Percentiles rank a stretch among this genome's conserved stretches.
phyloP scores from a whole-genome alignment of 2,329 filamentous ascomycete species.

The Colletotrichum sp. region DNA sequence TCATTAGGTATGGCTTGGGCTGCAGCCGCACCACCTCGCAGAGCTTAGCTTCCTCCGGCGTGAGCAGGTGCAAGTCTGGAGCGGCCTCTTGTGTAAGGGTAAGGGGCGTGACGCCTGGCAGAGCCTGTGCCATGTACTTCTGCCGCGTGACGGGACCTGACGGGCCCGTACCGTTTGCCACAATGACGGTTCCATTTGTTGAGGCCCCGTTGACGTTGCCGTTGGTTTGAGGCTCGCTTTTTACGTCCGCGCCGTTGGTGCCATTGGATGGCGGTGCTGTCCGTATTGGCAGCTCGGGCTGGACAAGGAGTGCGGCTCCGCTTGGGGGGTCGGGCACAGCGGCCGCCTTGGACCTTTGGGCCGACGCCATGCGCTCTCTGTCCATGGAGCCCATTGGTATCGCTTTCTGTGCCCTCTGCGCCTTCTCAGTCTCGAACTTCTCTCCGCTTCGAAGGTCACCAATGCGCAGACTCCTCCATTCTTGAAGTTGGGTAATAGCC shows the following conservation, averaged over 20 bases:
- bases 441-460: conserved; percentile 85
- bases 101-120: conserved; percentile 68
- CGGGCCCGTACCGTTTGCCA: conserved; percentile 38
- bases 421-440: conserved; percentile 92
- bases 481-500: conserved; percentile 88
- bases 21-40: conserved; percentile 85
- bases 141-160: conserved; percentile 43
- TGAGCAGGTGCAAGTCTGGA: conserved; percentile 84
- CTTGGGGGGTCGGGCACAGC: conserved; percentile 70
- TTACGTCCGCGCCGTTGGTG: conserved; percentile 46
- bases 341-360: conserved; percentile 71
- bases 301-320: conserved; percentile 77
- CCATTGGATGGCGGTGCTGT: conserved; percentile 39
- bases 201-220: conserved; percentile 54
- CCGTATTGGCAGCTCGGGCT: conserved; percentile 76
- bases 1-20: conserved; percentile 92
- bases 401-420: conserved; percentile 71
- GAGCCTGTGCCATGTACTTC: conserved; percentile 59
- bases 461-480: conserved; percentile 88
- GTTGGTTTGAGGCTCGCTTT: conserved; percentile 59
- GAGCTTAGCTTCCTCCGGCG: conserved; percentile 81
- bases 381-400: conserved; percentile 83
- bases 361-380: conserved; percentile 75
- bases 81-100: conserved; percentile 76
- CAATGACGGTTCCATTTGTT: conserved; percentile 41